Conservation (phyloP, 768 basidiomycete species). For the Lentinula aciculospora region DNA sequence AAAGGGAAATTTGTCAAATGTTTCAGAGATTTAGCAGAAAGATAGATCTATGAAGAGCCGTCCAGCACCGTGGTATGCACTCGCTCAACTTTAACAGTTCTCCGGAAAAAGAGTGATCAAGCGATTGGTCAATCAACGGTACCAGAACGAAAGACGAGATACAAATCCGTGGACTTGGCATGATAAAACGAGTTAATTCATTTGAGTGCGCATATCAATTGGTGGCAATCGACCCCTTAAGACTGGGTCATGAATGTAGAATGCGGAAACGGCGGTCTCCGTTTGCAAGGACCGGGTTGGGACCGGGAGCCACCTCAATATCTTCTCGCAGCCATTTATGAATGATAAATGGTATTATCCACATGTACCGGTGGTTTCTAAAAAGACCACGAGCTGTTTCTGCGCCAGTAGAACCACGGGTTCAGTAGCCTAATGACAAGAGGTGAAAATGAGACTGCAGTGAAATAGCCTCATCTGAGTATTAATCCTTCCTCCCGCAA, state of each 20-base stretch:
- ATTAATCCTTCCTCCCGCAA: too few species aligned
- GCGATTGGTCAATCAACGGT: neutral
- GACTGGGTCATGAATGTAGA: neutral
- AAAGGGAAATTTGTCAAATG: too few species aligned
- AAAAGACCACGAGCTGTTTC: neutral
- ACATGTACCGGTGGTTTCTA: neutral
- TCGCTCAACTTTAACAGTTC: neutral
- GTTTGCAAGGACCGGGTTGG: neutral
- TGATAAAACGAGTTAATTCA: neutral
- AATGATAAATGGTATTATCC: neutral
- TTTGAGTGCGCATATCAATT: neutral
- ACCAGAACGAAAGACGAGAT: neutral
- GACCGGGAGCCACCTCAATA: neutral
- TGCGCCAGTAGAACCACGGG: neutral
- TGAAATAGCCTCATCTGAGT: too few species aligned
- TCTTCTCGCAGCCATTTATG: neutral
- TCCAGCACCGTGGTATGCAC: conserved; percentile 6
- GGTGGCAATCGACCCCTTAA: neutral
- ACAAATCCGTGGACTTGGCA: conserved; percentile 6
- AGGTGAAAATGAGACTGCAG: too few species aligned
- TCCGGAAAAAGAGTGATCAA: neutral
- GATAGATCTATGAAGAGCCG: conserved; percentile 13
- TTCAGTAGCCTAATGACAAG: neutral
- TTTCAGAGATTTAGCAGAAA: too few species aligned
- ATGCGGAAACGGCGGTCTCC: neutral